Percentiles rank a stretch among this genome's conserved stretches.
phyloP scores from a whole-genome alignment of 2,329 filamentous ascomycete species.

The Ophiostoma himal-ulmi region DNA sequence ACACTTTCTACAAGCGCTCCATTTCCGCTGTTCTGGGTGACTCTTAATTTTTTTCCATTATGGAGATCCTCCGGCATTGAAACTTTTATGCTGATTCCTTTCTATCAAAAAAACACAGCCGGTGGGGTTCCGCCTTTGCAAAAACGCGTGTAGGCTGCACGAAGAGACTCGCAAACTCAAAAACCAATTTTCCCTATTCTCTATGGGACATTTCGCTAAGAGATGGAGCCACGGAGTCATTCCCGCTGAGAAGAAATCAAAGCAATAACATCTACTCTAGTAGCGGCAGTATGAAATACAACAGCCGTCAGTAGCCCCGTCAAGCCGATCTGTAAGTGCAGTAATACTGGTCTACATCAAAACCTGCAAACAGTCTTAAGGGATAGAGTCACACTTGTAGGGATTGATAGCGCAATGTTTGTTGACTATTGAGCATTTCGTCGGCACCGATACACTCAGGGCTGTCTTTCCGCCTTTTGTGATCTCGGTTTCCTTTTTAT shows the following conservation, averaged over 20 bases:
- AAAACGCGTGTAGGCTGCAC: background rate
- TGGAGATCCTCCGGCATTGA: background rate
- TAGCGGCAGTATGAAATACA: background rate
- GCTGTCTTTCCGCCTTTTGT: background rate
- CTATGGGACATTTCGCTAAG: background rate
- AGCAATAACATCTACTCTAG: background rate
- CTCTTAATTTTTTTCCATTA: background rate
- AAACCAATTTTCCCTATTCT: background rate
- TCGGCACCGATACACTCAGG: background rate
- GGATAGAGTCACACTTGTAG: background rate
- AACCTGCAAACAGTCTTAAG: background rate
- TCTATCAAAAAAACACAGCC: background rate
- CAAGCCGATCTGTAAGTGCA: background rate
- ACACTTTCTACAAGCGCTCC: background rate
- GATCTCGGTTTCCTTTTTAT: background rate
- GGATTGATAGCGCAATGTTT: background rate
- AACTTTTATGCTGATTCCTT: background rate
- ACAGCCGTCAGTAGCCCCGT: constrained; percentile 3
- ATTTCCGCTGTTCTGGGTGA: background rate
- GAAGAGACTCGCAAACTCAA: background rate
- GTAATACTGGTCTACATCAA: background rate
- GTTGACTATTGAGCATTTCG: background rate
- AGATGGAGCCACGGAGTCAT: background rate
- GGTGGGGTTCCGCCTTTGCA: background rate
- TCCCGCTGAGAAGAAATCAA: background rate